A percentile compares a stretch with the other conserved stretches of the same genome.
Conservation (phyloP, 208 protist species). For the Vickermania ingenoplastis region DNA sequence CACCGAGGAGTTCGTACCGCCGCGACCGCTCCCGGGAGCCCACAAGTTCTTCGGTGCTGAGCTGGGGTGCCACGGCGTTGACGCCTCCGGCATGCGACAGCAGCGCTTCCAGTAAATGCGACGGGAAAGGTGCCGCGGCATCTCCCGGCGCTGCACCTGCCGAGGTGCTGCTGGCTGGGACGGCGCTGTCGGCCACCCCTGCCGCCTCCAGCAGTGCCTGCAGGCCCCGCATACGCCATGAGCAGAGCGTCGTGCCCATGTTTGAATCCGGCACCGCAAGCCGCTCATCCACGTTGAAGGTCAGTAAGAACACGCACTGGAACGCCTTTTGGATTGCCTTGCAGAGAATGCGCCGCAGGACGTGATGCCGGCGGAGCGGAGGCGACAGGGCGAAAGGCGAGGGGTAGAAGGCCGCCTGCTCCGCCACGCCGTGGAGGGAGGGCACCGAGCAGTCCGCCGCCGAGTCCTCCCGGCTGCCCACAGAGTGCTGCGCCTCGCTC, state of each 20-base stretch:
- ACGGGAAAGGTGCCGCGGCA: background rate
- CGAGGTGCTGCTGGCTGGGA: no score
- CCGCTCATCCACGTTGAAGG: conserved; percentile 22
- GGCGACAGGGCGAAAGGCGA: conserved; percentile 1
- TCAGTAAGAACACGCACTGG: conserved; percentile 27
- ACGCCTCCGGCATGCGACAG: background rate
- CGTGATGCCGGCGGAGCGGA: conserved; percentile 3
- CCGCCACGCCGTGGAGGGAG: conserved; percentile 3
- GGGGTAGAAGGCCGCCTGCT: conserved; percentile 5
- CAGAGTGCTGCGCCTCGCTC: no score
- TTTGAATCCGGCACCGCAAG: conserved; percentile 5
- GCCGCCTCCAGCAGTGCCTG: background rate
- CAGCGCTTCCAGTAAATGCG: background rate
- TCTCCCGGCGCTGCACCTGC: background rate
- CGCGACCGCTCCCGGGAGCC: background rate
- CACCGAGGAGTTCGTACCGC: background rate
- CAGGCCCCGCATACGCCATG: background rate
- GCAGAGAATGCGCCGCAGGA: conserved; percentile 15
- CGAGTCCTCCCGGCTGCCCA: background rate
- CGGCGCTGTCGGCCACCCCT: no score
- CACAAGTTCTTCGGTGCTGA: background rate
- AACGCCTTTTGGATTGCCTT: conserved; percentile 44
- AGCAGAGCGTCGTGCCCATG: background rate
- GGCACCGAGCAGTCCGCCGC: background rate
- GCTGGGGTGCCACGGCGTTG: background rate